Conservation (phyloP, 441 rosid genomes). For the Sinapis alba region DNA sequence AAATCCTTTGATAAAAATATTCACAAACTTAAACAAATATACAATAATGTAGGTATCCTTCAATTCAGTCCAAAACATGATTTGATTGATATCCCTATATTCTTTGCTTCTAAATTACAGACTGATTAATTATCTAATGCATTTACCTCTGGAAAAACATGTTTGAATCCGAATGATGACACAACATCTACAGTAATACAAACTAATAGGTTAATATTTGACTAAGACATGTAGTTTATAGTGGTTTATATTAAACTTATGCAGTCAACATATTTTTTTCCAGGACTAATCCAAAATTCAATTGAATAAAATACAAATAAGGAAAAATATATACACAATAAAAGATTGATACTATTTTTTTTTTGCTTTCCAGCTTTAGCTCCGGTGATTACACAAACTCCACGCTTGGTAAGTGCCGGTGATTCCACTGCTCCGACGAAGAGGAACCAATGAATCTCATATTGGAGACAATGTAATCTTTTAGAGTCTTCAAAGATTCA, state of each 20-base stretch:
- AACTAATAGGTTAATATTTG: neutral
- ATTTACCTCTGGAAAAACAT: neutral
- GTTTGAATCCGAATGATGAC: too few relatives aligned
- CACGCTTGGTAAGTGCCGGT: slow-evolving; percentile 25
- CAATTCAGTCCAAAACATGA: neutral
- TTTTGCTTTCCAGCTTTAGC: slow-evolving; percentile 14
- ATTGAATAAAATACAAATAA: slow-evolving; percentile 6
- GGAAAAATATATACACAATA: neutral
- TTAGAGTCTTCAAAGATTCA: slow-evolving; percentile 48
- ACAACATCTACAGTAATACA: neutral
- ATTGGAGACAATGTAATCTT: slow-evolving; percentile 57
- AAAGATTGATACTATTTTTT: neutral
- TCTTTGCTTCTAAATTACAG: neutral
- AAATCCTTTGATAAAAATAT: neutral
- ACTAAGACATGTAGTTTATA: neutral
- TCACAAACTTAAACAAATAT: neutral
- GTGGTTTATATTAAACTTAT: neutral
- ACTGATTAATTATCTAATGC: neutral
- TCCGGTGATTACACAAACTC: slow-evolving; percentile 39
- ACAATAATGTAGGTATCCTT: slow-evolving; percentile 5
- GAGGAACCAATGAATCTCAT: slow-evolving; percentile 37
- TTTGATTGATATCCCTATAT: neutral
- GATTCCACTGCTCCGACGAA: slow-evolving; percentile 36
- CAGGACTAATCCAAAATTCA: neutral
- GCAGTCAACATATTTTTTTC: neutral